A percentile compares a stretch with the other conserved stretches of the same genome.
These are phyloP conservation scores for Thelonectria rubi DNA, from an alignment of 2,329 filamentous ascomycete species.

Conservation along the genomic window DNA sequence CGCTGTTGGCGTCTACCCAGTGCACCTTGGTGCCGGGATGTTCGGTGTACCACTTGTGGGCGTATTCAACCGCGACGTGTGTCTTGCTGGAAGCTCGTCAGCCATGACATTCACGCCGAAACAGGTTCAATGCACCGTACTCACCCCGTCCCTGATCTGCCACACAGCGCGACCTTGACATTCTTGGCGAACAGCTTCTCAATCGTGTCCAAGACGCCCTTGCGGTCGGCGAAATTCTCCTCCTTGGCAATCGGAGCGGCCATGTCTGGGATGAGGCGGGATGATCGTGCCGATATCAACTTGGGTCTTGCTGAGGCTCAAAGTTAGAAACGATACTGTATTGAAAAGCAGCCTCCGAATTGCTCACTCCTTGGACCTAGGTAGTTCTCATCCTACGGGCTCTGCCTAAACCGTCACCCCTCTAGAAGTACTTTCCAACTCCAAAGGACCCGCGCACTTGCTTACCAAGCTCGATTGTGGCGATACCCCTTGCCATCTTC, in stretches of 20 bases:
- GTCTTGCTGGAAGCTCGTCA: slow-evolving; percentile 8
- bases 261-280: neutral
- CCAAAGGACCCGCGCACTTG: too few relatives aligned
- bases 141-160: slow-evolving; percentile 6
- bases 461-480: neutral
- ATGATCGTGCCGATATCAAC: too few relatives aligned
- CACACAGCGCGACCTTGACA: neutral
- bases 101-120: neutral
- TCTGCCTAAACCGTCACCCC: too few relatives aligned
- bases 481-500: neutral
- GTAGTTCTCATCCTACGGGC: too few relatives aligned
- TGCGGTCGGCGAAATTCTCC: neutral
- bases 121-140: neutral
- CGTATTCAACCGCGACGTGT: slow-evolving; percentile 23
- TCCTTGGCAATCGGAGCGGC: slow-evolving; percentile 9
- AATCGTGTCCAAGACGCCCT: neutral
- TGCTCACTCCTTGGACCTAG: too few relatives aligned
- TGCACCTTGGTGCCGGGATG: slow-evolving; percentile 11
- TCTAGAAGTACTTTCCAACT: too few relatives aligned
- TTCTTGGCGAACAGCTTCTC: slow-evolving; percentile 3
- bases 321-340: too few relatives aligned
- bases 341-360: too few relatives aligned
- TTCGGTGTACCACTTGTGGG: neutral
- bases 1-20: slow-evolving; percentile 20
- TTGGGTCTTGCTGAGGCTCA: too few relatives aligned